A percentile compares a stretch with the other conserved stretches of the same genome.
Evolutionary conservation across 352 stramenopile species (phyloP).

Genomic region (Pythium chondricola): DNA sequence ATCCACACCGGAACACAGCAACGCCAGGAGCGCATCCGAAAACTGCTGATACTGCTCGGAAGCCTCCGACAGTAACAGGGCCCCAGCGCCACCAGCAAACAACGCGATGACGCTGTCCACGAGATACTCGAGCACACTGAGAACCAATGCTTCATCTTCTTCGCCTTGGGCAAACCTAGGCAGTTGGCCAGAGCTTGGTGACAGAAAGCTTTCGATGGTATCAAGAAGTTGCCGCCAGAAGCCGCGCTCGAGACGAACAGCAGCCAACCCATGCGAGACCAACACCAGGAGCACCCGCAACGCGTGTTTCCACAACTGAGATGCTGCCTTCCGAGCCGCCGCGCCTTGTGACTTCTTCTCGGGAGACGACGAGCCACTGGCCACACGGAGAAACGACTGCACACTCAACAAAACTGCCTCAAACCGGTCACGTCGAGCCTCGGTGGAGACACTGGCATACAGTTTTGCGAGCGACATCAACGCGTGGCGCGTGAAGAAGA

Average conservation of each 20-base stretch:
- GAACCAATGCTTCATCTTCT: slow-evolving; percentile 70
- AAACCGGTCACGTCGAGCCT: slow-evolving; percentile 52
- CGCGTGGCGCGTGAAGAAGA: slow-evolving; percentile 77
- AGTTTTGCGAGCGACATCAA: slow-evolving; percentile 71
- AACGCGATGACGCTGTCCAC: slow-evolving; percentile 63
- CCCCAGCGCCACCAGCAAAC: slow-evolving; percentile 21
- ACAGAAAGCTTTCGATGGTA: slow-evolving; percentile 57
- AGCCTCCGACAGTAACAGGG: slow-evolving; percentile 16
- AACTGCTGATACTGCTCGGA: slow-evolving; percentile 28
- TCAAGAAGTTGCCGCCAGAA: slow-evolving; percentile 54
- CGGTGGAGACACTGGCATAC: slow-evolving; percentile 53
- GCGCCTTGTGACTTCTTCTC: slow-evolving; percentile 31
- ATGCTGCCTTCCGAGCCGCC: slow-evolving; percentile 56
- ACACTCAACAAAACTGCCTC: slow-evolving; percentile 57
- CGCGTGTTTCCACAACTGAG: slow-evolving; percentile 74
- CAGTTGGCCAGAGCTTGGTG: slow-evolving; percentile 43
- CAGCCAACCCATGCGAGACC: slow-evolving; percentile 58
- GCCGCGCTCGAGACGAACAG: slow-evolving; percentile 37
- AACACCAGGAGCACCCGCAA: slow-evolving; percentile 65
- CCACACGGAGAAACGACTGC: slow-evolving; percentile 50
- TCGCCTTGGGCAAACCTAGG: slow-evolving; percentile 54
- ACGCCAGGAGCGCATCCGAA: slow-evolving; percentile 38
- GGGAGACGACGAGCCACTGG: neutral
- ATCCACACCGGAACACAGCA: slow-evolving; percentile 61
- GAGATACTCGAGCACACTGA: slow-evolving; percentile 71